Evolutionary conservation across 129 eudicot genomes (phyloP).

Genomic region (Artemisia annua): DNA sequence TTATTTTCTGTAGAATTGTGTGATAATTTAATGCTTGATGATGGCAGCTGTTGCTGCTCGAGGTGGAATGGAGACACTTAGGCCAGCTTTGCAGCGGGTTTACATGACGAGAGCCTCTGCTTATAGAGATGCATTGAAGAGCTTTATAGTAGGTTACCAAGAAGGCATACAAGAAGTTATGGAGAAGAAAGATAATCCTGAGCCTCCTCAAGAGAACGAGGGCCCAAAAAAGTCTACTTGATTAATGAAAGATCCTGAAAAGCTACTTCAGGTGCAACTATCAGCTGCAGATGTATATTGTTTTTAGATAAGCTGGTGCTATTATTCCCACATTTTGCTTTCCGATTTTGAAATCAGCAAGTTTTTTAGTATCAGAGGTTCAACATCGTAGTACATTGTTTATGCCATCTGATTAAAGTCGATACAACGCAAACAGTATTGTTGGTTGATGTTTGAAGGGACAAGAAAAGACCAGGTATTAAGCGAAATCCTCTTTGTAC

Average conservation of each 20-base stretch:
- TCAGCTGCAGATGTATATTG: too few relatives aligned
- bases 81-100: constrained; percentile 80
- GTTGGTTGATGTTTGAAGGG: too few relatives aligned
- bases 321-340: too few relatives aligned
- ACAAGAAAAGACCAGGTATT: too few relatives aligned
- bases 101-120: constrained; percentile 91
- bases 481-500: constrained; percentile 78
- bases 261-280: background rate
- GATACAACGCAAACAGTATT: too few relatives aligned
- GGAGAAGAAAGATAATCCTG: constrained; percentile 56
- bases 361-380: too few relatives aligned
- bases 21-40: background rate
- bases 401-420: too few relatives aligned
- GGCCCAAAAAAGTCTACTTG: constrained; percentile 37
- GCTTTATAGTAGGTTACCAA: constrained; percentile 81
- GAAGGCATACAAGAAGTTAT: constrained; percentile 79
- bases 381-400: too few relatives aligned
- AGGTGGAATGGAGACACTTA: constrained; percentile 92
- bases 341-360: too few relatives aligned
- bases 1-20: background rate
- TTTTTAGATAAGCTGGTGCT: too few relatives aligned
- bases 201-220: constrained; percentile 38
- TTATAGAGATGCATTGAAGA: constrained; percentile 74
- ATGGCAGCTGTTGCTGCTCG: constrained; percentile 77
- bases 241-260: background rate